A percentile compares a stretch with the other conserved stretches of the same genome.
These are phyloP conservation scores for Gonapodya sp. DNA, from an alignment of 192 early-diverging fungal species.

Conservation along the genomic window DNA sequence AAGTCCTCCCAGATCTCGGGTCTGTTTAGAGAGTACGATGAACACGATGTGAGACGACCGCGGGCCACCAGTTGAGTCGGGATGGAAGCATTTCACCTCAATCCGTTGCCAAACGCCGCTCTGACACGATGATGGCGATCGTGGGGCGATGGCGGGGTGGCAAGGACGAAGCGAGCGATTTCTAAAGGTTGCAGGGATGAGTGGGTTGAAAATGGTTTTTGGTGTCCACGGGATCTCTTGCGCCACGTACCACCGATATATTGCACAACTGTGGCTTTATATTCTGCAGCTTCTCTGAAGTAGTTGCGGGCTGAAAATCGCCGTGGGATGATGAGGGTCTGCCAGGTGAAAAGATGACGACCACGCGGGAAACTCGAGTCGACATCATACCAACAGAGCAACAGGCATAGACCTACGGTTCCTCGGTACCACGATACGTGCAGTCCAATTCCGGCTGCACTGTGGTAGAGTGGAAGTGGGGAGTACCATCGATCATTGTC, in stretches of 20 bases:
- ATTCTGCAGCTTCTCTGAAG: constrained; percentile 6
- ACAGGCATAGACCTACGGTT: not conserved
- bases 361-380: not conserved
- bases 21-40: not conserved
- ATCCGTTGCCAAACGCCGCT: not conserved
- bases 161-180: constrained; percentile 1
- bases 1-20: constrained; percentile 4
- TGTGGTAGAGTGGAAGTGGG: constrained; percentile 2
- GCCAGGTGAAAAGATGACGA: not conserved
- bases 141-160: not conserved
- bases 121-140: not conserved
- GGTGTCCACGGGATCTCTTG: too few species aligned
- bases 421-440: not conserved
- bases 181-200: too few species aligned
- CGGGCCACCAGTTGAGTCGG: too few species aligned
- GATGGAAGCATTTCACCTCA: not conserved
- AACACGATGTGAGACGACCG: too few species aligned
- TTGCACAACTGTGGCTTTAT: constrained; percentile 1
- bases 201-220: too few species aligned
- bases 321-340: not conserved
- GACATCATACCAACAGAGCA: not conserved
- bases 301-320: constrained; percentile 6
- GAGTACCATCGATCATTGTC: not conserved
- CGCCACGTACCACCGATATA: not conserved
- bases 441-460: not conserved